Evolutionary conservation across 2,329 filamentous ascomycete genomes (phyloP), one percentile per base, ranked within the genome.

Genomic region (Akanthomyces lecanii): DNA sequence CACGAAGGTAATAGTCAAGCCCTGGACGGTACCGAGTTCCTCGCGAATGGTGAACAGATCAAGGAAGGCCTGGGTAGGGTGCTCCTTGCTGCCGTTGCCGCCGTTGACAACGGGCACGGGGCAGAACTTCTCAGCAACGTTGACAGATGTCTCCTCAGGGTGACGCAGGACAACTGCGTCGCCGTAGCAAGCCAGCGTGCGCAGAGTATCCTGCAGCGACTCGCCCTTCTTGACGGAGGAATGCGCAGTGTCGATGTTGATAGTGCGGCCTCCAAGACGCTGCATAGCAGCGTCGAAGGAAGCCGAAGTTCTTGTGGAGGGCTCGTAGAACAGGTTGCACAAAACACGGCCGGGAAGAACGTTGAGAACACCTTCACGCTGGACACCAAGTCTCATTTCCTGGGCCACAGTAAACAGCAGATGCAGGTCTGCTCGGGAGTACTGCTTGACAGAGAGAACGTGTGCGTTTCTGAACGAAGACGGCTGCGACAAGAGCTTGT

Each of bases 231-330:
- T 85, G 4, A 93, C 93, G 16, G 91, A 96, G 2, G 94, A 97
- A 69, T 91, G 86, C 6, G 88, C 85, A 3, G 94, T 96, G 47
- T 92, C 82, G 72, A 98, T 88, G 59, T 88, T 83, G 61, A 99
- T 84, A 3, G 90, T 94, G 55, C 92, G 86, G 54, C 95, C 95
- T 69, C 95, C 95, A 5, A 99, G 88, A 59, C 96, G 90, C 82
- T 99, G 96, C 95, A 99, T 99, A 48, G 95, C 95, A 63, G 94
- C 91, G 73, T 99, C 95, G 71, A 99, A 99, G 4, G 95, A 99
- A 44, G 91, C 87, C 14, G 94, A 97, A 5, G 95, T 99, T 61
- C 95, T 86, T 3, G 95, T 99, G 0, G 94, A 98, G 2, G 95
- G 95, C 82, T 99, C 95, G 77, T 93, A 99, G 84, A 99, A 99